Percentiles rank a stretch among this genome's conserved stretches.
These are phyloP conservation scores for Blastomyces parvus DNA, from an alignment of 2,329 filamentous ascomycete species.

Conservation along the genomic window DNA sequence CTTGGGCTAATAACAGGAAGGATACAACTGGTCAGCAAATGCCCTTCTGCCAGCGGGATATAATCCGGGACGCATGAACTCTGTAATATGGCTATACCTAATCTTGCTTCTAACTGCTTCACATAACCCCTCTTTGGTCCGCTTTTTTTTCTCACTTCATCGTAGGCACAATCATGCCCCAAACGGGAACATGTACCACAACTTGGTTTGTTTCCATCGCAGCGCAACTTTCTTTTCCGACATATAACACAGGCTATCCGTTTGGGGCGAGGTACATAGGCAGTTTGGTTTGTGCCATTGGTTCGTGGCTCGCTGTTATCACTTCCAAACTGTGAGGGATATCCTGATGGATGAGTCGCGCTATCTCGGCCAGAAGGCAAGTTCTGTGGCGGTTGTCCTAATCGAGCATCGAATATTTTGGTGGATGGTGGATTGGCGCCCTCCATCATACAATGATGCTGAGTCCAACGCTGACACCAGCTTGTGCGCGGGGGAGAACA, in stretches of 20 bases:
- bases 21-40: neutral
- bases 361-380: neutral
- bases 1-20: conserved; percentile 57
- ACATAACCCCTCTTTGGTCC: conserved; percentile 91
- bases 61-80: conserved; percentile 2
- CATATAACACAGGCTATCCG: conserved; percentile 92
- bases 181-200: conserved; percentile 84
- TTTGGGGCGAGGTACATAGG: conserved; percentile 71
- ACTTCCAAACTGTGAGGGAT: neutral
- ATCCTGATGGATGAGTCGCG: neutral
- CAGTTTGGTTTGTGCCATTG: conserved; percentile 21
- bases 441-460: neutral
- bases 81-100: conserved; percentile 51
- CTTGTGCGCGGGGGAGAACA: neutral
- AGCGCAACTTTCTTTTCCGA: conserved; percentile 81
- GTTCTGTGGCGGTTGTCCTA: neutral
- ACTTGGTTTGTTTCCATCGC: conserved; percentile 73
- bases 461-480: neutral
- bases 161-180: conserved; percentile 78
- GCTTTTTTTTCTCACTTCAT: conserved; percentile 88
- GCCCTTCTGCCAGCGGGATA: neutral
- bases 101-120: conserved; percentile 81
- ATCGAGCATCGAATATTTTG: neutral
- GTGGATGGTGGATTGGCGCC: neutral
- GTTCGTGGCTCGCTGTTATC: neutral